Percentiles rank a stretch among this genome's conserved stretches.
phyloP scores from a whole-genome alignment of 2,329 filamentous ascomycete genomes.

The Nectriaceae sp. region DNA sequence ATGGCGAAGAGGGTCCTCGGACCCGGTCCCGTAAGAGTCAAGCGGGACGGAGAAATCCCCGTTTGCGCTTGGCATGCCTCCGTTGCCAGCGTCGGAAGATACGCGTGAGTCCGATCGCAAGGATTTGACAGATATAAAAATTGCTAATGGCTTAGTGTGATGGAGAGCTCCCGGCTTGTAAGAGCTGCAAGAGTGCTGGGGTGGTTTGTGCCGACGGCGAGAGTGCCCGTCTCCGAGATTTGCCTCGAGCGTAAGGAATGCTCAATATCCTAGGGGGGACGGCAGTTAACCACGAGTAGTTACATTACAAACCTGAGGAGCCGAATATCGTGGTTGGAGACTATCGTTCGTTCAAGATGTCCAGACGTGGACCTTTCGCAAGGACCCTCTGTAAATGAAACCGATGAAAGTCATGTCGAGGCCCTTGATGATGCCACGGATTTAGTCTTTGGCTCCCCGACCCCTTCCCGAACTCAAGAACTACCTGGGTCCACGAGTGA shows the following conservation, averaged over 20 bases:
- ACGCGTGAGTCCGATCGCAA: slow-evolving; percentile 33
- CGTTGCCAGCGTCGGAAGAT: slow-evolving; percentile 53
- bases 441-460: slow-evolving; percentile 1
- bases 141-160: slow-evolving; percentile 40
- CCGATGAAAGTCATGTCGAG: slow-evolving; percentile 16
- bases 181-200: slow-evolving; percentile 45
- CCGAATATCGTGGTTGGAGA: slow-evolving; percentile 49
- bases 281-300: slow-evolving; percentile 9
- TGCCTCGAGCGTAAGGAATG: slow-evolving; percentile 42
- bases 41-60: slow-evolving; percentile 24
- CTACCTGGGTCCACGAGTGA: neutral
- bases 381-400: slow-evolving; percentile 12
- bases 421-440: slow-evolving; percentile 6
- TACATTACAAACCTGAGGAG: slow-evolving; percentile 40
- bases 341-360: slow-evolving; percentile 42
- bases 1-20: neutral
- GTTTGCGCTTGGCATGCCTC: slow-evolving; percentile 32
- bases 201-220: slow-evolving; percentile 46
- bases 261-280: neutral
- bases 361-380: slow-evolving; percentile 42
- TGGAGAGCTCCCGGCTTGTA: slow-evolving; percentile 43
- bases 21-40: slow-evolving; percentile 15
- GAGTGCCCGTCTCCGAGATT: slow-evolving; percentile 39
- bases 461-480: neutral
- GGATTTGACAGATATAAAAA: neutral